Conservation (phyloP, 169 alveolate species). For the Plasmodium gonderi region DNA sequence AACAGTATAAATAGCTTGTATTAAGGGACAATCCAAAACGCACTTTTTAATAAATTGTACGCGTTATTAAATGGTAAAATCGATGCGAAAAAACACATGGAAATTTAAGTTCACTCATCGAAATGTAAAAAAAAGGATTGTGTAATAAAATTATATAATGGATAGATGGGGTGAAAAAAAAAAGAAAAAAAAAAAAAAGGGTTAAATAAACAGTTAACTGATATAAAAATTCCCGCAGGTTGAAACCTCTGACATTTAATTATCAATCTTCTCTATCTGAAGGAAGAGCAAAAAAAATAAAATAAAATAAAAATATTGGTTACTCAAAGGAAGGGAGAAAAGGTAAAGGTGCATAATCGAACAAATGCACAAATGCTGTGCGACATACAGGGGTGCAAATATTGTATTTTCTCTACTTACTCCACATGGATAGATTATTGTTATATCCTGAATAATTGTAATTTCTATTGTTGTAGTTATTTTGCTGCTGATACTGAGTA, state of each 20-base stretch:
- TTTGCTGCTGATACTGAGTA: constrained; percentile 72
- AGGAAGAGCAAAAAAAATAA: background rate
- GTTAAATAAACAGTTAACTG: background rate
- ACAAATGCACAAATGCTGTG: background rate
- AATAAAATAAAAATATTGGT: background rate
- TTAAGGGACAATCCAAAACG: no score
- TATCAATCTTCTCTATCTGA: constrained; percentile 68
- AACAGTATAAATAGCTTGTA: no score
- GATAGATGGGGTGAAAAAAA: background rate
- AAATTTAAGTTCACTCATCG: background rate
- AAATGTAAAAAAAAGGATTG: background rate
- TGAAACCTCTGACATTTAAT: background rate
- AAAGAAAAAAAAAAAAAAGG: background rate
- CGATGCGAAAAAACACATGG: no score
- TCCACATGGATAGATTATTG: constrained; percentile 72
- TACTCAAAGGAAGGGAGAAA: background rate
- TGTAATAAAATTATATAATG: background rate
- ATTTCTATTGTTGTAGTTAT: constrained; percentile 52
- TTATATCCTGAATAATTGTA: constrained; percentile 64
- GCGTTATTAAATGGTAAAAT: no score
- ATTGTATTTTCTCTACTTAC: constrained; percentile 21
- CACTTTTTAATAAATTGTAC: no score
- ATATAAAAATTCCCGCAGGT: background rate
- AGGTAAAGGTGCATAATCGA: background rate
- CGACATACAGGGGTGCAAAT: background rate